These are phyloP conservation scores for Lecanosticta acicola DNA, from an alignment of 2,329 filamentous ascomycete genomes.

Conservation along the genomic window DNA sequence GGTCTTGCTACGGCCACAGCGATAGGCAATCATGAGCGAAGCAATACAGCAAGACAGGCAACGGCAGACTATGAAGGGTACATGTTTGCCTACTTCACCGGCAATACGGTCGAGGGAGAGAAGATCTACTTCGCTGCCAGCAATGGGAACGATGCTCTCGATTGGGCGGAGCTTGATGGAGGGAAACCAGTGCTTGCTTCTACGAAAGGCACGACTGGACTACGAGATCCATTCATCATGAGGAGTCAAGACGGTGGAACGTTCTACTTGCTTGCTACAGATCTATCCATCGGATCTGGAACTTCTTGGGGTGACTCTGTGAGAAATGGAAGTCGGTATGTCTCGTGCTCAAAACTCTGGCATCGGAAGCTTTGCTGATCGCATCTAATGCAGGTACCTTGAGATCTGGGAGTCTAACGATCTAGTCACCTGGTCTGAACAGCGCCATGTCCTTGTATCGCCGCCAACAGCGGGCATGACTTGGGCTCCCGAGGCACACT, in stretches of 20 bases:
- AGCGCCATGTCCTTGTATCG: conserved; percentile 48
- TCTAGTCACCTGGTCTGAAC: conserved; percentile 47
- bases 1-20: not conserved
- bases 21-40: not conserved
- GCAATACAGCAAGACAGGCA: conserved; percentile 3
- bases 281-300: conserved; percentile 51
- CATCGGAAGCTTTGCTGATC: not conserved
- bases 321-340: conserved; percentile 44
- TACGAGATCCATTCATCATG: conserved; percentile 52
- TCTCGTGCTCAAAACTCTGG: conserved; percentile 24
- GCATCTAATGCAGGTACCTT: conserved; percentile 32
- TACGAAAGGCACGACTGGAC: conserved; percentile 43
- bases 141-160: conserved; percentile 48
- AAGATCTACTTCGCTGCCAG: conserved; percentile 51
- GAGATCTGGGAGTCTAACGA: conserved; percentile 52
- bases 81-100: conserved; percentile 50
- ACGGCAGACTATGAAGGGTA: conserved; percentile 36
- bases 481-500: conserved; percentile 54
- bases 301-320: conserved; percentile 49
- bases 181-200: conserved; percentile 46
- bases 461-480: conserved; percentile 49
- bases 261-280: conserved; percentile 50
- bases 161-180: conserved; percentile 48
- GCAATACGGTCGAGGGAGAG: conserved; percentile 42
- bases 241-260: conserved; percentile 47